A percentile compares a stretch with the other conserved stretches of the same genome.
phyloP scores from a whole-genome alignment of 1,284 basidiomycete species.

The Trametes hirsuta region DNA sequence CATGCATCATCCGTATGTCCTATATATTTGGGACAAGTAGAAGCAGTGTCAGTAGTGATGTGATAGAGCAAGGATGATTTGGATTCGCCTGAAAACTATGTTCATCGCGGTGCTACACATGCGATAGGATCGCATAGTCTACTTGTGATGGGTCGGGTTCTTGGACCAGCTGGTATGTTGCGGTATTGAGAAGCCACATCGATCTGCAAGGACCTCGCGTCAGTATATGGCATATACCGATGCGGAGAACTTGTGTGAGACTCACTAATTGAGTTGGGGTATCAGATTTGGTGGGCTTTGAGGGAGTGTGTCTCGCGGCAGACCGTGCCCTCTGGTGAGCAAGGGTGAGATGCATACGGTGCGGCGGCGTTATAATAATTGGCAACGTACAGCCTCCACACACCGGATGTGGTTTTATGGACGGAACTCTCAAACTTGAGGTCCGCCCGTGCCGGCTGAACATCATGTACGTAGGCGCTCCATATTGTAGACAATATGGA shows the following conservation, averaged over 20 bases:
- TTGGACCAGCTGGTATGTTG: background rate
- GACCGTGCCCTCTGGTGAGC: no score
- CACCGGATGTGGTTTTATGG: no score
- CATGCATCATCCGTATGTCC: constrained; percentile 8
- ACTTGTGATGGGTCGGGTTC: constrained; percentile 7
- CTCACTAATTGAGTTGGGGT: background rate
- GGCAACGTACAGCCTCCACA: no score
- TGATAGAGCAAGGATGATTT: background rate
- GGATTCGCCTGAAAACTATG: constrained; percentile 6
- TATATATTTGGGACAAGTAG: background rate
- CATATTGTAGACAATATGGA: no score
- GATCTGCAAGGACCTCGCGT: no score
- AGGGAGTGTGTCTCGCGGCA: no score
- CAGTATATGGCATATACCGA: background rate
- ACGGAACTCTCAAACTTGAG: no score
- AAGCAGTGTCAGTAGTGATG: no score
- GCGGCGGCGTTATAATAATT: no score
- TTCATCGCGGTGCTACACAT: constrained; percentile 12
- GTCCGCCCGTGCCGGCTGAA: no score
- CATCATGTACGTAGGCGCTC: no score
- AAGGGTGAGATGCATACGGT: no score
- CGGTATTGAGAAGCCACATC: constrained; percentile 6
- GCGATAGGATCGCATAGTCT: constrained; percentile 20
- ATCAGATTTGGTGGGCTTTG: background rate
- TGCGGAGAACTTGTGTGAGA: background rate